These are phyloP conservation scores for Ceratocystiopsis sp. DNA, from an alignment of 2,329 filamentous ascomycete genomes.

Conservation along the genomic window DNA sequence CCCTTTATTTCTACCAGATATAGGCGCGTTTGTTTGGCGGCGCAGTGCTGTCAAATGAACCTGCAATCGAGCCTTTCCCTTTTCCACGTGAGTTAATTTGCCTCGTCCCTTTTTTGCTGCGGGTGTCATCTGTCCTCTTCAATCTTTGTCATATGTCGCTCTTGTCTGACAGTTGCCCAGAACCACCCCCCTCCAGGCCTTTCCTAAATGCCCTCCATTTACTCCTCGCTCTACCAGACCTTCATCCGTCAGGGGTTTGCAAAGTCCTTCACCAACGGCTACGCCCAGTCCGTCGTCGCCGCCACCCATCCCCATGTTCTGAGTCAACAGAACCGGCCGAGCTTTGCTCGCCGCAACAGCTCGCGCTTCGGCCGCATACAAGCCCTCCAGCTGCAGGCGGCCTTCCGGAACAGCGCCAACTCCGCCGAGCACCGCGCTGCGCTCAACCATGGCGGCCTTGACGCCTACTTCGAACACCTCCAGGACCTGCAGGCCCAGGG, in stretches of 20 bases:
- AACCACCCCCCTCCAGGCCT: slow-evolving; percentile 42
- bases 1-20: slow-evolving; percentile 6
- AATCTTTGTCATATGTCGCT: neutral
- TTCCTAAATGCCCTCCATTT: slow-evolving; percentile 79
- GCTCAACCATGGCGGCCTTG: slow-evolving; percentile 48
- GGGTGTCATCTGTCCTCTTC: neutral
- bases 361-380: slow-evolving; percentile 36
- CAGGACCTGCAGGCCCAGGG: slow-evolving; percentile 57
- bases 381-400: slow-evolving; percentile 56
- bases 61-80: slow-evolving; percentile 55
- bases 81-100: slow-evolving; percentile 46
- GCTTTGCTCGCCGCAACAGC: slow-evolving; percentile 41
- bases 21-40: slow-evolving; percentile 85
- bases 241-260: slow-evolving; percentile 96
- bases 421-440: slow-evolving; percentile 38
- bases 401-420: slow-evolving; percentile 48
- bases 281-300: slow-evolving; percentile 93
- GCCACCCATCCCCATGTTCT: slow-evolving; percentile 66
- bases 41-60: slow-evolving; percentile 90
- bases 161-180: slow-evolving; percentile 16
- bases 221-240: slow-evolving; percentile 52
- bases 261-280: slow-evolving; percentile 94
- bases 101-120: neutral
- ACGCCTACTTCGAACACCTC: slow-evolving; percentile 83
- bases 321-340: slow-evolving; percentile 54